Conservation (phyloP, 1,284 basidiomycete genomes). For the Pseudozyma hubeiensis region DNA sequence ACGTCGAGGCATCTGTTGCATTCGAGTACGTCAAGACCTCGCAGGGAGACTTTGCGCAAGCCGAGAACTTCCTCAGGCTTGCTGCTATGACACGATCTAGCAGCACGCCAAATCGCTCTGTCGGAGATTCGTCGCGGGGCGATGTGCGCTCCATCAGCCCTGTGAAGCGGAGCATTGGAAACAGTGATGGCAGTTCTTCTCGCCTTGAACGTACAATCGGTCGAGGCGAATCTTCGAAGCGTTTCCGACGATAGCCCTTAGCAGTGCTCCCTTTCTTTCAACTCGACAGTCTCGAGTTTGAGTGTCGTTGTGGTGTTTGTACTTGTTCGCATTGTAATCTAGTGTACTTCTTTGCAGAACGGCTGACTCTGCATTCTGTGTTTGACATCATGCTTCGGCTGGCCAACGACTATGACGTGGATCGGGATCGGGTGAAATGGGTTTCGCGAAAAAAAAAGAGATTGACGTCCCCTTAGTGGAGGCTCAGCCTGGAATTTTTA, state of each 20-base stretch:
- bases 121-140: slow-evolving; percentile 2
- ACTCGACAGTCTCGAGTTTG: no score
- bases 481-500: slow-evolving; percentile 10
- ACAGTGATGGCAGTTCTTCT: slow-evolving; percentile 8
- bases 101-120: slow-evolving; percentile 7
- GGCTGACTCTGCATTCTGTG: no score
- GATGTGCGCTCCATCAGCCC: slow-evolving; percentile 15
- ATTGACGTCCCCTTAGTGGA: not conserved
- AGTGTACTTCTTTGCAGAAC: no score
- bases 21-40: slow-evolving; percentile 46
- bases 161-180: slow-evolving; percentile 5
- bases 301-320: no score
- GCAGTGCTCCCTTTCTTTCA: not conserved
- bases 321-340: no score
- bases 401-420: no score
- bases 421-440: slow-evolving; percentile 4
- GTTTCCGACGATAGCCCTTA: slow-evolving; percentile 9
- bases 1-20: slow-evolving; percentile 22
- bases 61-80: slow-evolving; percentile 31
- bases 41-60: slow-evolving; percentile 31
- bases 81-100: slow-evolving; percentile 11
- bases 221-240: slow-evolving; percentile 12
- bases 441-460: not conserved
- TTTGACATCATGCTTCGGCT: no score
- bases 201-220: not conserved